Evolutionary conservation across 2,329 filamentous ascomycete species (phyloP), one percentile per base, ranked within the genome.

Genomic region (Epichloe scottii): DNA sequence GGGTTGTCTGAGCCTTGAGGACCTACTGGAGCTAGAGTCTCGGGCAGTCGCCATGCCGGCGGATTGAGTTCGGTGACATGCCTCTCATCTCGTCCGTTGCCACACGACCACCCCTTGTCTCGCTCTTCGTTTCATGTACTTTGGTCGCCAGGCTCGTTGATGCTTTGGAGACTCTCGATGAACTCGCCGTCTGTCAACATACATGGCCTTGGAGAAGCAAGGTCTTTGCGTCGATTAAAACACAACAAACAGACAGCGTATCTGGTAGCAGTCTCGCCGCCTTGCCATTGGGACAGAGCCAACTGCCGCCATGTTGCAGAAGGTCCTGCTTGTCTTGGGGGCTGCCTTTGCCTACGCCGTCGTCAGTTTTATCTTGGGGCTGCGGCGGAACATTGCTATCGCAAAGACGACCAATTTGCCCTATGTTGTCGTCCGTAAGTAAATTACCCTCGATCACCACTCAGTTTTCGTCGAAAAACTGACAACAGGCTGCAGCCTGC

Each of bases 401-500:
- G 78, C 77, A 3, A 76, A 73, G 63, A 67, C 65, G 51, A 72
- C 70, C 15, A 75, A 76, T 5, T 58, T 81, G 49, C 72, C 71
- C 6, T 82, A 80, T 57, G 63, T 76, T 26, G 57, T 81, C 43
- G 61, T 71, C 26, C 77, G 78, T 82, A 64, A 58, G 76, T 74
- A 1, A 12, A 19, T 12, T 33, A 33, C n/a, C 11, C 10, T 8
- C 14, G 6, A 34, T 45, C 19, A 11, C 26, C 26, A 30, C 26
- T 30, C 10, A 4, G 10, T 8, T 3, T 30, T 2, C 7, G 26
- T 8, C 26, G 26, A 26, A 35, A 6, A n/a, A 1, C 8, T 15
- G 21, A 14, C 17, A 35, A 14, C 0, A 21, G 19, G 3, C 21
- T 43, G 39, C 40, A 52, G 51, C 51, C 15, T 52, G 46, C 26